Evolutionary conservation across 2,329 filamentous ascomycete genomes (phyloP).

Genomic region (Trichocomaceae sp.): DNA sequence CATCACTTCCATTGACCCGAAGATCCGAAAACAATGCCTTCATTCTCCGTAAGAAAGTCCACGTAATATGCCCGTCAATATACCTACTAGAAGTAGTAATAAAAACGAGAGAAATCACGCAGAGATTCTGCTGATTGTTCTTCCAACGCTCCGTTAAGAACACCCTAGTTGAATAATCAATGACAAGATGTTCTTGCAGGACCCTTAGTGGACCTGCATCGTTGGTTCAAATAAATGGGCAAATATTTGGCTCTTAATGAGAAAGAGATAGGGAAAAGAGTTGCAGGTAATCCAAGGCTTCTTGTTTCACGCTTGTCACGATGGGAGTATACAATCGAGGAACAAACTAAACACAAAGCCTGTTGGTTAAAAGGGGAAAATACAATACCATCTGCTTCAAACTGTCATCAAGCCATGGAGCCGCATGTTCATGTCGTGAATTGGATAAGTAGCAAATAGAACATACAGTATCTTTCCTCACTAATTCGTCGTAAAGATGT

Average conservation of each 20-base stretch:
- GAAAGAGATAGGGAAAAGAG: constrained; percentile 12
- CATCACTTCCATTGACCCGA: constrained; percentile 29
- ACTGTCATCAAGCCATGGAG: constrained; percentile 1
- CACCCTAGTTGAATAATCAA: constrained; percentile 50
- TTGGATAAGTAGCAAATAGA: neutral
- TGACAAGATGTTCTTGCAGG: constrained; percentile 61
- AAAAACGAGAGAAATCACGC: constrained; percentile 14
- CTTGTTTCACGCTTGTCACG: neutral
- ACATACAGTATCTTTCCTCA: constrained; percentile 3
- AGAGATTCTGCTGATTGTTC: constrained; percentile 37
- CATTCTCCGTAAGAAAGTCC: constrained; percentile 23
- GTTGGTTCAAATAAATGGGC: constrained; percentile 45
- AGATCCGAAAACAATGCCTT: constrained; percentile 33
- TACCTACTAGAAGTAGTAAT: constrained; percentile 14
- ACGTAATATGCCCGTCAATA: constrained; percentile 11
- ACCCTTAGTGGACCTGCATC: constrained; percentile 64
- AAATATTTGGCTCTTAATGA: constrained; percentile 1
- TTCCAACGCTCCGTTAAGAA: constrained; percentile 82
- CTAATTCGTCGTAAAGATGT: constrained; percentile 4
- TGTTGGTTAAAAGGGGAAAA: neutral
- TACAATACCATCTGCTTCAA: constrained; percentile 1
- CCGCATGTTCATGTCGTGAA: neutral
- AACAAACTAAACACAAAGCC: neutral
- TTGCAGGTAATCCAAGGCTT: neutral
- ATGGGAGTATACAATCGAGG: neutral